A percentile compares a stretch with the other conserved stretches of the same genome.
phyloP scores from a whole-genome alignment of 441 rosid genomes.

The Populus hybrid region DNA sequence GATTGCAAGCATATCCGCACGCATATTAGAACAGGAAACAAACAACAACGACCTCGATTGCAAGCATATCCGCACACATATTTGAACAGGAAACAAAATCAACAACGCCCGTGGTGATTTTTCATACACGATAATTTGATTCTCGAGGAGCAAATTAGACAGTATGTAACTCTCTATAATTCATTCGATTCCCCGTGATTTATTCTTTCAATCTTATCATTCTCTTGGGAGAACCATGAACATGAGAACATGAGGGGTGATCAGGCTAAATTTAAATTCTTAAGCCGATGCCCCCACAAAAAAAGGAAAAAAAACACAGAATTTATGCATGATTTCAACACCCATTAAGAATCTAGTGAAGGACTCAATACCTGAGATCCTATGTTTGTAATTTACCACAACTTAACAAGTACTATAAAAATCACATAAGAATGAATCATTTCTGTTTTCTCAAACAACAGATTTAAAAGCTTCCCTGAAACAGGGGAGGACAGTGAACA shows the following conservation, averaged over 20 bases:
- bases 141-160: neutral
- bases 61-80: too few species aligned
- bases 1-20: neutral
- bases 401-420: neutral
- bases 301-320: neutral
- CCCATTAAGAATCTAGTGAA: neutral
- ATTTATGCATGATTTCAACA: slow-evolving; percentile 1
- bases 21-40: too few species aligned
- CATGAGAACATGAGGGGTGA: neutral
- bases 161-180: neutral
- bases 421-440: neutral
- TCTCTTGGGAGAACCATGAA: neutral
- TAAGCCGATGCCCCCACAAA: neutral
- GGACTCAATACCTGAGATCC: neutral
- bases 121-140: too few species aligned
- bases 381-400: neutral
- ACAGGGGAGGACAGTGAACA: neutral
- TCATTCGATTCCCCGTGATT: too few species aligned
- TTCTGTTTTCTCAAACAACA: neutral
- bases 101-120: too few species aligned
- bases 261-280: neutral
- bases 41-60: too few species aligned
- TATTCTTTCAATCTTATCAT: neutral
- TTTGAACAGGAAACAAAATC: too few species aligned
- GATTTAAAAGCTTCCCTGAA: neutral